Evolutionary conservation across 306 rosid genomes (phyloP).

Genomic region (Herpetospermum pedunculosum): DNA sequence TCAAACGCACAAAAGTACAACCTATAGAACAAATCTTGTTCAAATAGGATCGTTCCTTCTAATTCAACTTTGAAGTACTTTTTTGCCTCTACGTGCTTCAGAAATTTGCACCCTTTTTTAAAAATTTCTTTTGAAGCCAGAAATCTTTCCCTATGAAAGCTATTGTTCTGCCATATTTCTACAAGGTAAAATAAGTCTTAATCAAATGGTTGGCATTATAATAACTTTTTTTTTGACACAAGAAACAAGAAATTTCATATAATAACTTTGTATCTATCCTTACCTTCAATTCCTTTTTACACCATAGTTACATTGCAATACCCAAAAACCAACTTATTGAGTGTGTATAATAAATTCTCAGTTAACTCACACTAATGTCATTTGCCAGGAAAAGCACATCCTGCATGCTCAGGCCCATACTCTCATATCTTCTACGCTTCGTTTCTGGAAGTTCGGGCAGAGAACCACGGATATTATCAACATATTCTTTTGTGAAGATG

Average conservation of each 20-base stretch:
- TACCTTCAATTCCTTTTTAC: not conserved
- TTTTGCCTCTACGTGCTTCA: not conserved
- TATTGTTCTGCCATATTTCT: not conserved
- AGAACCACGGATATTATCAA: constrained; percentile 41
- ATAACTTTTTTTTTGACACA: too few relatives aligned
- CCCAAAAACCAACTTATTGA: not conserved
- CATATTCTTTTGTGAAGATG: constrained; percentile 55
- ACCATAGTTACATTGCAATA: not conserved
- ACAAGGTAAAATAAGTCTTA: not conserved
- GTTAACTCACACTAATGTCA: constrained; percentile 59
- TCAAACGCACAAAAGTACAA: not conserved
- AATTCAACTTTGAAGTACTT: not conserved
- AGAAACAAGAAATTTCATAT: too few relatives aligned
- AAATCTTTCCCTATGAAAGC: not conserved
- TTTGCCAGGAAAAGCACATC: constrained; percentile 85
- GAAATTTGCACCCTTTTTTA: not conserved
- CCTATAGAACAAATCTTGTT: not conserved
- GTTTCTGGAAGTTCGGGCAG: constrained; percentile 93
- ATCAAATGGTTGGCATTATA: not conserved
- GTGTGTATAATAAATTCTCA: not conserved
- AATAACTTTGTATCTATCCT: not conserved
- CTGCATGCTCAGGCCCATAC: constrained; percentile 87
- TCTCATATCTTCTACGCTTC: constrained; percentile 75
- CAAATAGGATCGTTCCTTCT: not conserved
- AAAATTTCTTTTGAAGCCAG: not conserved